These are phyloP conservation scores for Cordyceps cateniannulata DNA, from an alignment of 2,329 filamentous ascomycete genomes.

Conservation along the genomic window DNA sequence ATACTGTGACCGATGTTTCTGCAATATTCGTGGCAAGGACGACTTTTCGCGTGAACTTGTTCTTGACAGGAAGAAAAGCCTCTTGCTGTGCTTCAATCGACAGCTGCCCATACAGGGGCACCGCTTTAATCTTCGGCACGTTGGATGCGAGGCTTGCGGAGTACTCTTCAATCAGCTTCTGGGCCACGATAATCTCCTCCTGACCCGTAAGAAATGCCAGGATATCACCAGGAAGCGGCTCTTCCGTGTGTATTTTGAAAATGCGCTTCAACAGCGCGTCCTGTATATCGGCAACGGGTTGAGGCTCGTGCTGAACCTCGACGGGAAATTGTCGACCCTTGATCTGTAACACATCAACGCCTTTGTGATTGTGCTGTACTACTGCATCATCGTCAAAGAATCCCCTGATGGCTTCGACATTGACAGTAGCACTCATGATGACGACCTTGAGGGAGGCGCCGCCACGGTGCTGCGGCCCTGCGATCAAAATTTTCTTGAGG, in stretches of 20 bases:
- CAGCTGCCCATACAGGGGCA: slow-evolving; percentile 85
- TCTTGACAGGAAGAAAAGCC: slow-evolving; percentile 71
- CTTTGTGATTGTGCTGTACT: slow-evolving; percentile 14
- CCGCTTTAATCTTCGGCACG: slow-evolving; percentile 64
- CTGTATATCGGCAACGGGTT: slow-evolving; percentile 72
- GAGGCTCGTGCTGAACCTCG: slow-evolving; percentile 65
- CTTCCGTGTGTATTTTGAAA: slow-evolving; percentile 78
- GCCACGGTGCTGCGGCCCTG: slow-evolving; percentile 57
- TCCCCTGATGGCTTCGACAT: slow-evolving; percentile 67
- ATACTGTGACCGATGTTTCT: slow-evolving; percentile 95
- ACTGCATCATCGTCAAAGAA: slow-evolving; percentile 56
- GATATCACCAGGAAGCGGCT: slow-evolving; percentile 89
- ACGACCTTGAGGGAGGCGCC: slow-evolving; percentile 78
- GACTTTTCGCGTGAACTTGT: slow-evolving; percentile 73
- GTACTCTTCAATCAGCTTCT: slow-evolving; percentile 75
- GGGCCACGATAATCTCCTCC: slow-evolving; percentile 80
- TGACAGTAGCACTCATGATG: slow-evolving; percentile 95
- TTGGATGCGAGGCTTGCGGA: slow-evolving; percentile 64
- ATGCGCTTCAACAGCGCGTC: slow-evolving; percentile 76
- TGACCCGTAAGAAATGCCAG: slow-evolving; percentile 89
- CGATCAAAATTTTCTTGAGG: slow-evolving; percentile 66
- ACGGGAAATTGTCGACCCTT: slow-evolving; percentile 86
- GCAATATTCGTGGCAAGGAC: slow-evolving; percentile 95
- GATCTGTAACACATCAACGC: slow-evolving; percentile 53
- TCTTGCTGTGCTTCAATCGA: slow-evolving; percentile 80